A percentile compares a stretch with the other conserved stretches of the same genome.
phyloP scores from a whole-genome alignment of 306 rosid genomes.

The Cucumis hystrix region DNA sequence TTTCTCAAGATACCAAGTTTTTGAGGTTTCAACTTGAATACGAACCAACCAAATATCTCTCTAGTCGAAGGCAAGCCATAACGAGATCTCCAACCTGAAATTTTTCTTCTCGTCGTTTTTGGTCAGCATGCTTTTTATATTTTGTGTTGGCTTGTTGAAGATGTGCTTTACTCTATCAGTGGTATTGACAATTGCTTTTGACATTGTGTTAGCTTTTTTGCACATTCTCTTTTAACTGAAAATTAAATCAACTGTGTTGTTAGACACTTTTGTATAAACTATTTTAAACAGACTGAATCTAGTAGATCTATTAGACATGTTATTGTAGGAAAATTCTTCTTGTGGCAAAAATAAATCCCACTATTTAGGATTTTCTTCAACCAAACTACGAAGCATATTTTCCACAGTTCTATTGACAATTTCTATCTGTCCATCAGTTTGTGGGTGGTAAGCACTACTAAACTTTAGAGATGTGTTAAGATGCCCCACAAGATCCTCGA shows the following conservation, averaged over 20 bases:
- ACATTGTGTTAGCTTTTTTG: background rate
- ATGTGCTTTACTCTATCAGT: background rate
- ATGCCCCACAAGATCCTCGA: background rate
- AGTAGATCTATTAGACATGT: background rate
- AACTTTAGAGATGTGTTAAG: background rate
- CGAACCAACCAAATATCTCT: background rate
- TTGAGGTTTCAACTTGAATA: background rate
- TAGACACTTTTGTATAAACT: background rate
- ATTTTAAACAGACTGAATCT: background rate
- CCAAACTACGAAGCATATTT: background rate
- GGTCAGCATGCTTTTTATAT: background rate
- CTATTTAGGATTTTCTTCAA: background rate
- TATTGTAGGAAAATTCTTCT: background rate
- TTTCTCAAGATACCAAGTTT: background rate
- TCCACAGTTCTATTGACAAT: background rate
- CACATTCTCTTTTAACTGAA: accelerated
- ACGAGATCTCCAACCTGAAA: background rate
- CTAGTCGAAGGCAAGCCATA: background rate
- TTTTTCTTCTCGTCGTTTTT: background rate
- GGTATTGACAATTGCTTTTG: background rate
- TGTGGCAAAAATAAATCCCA: background rate
- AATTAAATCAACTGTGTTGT: background rate
- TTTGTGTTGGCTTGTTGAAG: background rate
- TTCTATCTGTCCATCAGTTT: no score
- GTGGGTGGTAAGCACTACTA: background rate